These are phyloP conservation scores for Deakozyma indianensis DNA, from an alignment of 805 yeast species.

Conservation along the genomic window DNA sequence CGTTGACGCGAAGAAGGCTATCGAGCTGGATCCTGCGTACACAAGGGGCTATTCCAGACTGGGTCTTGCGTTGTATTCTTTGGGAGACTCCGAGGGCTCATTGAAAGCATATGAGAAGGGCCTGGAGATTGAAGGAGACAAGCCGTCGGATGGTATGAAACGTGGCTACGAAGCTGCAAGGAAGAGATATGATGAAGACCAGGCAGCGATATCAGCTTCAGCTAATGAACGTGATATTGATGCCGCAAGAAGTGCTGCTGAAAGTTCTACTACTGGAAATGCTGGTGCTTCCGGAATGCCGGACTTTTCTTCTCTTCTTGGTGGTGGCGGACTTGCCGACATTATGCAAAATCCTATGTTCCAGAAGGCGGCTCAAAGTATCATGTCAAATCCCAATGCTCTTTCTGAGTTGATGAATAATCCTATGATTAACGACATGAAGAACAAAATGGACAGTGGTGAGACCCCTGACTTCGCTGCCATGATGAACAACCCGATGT, in stretches of 20 bases:
- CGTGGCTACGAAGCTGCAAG: constrained; percentile 91
- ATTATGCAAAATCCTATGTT: constrained; percentile 84
- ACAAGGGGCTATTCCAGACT: constrained; percentile 91
- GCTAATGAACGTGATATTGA: constrained; percentile 17
- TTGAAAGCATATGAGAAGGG: constrained; percentile 85
- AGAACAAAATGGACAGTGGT: constrained; percentile 61
- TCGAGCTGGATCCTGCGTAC: constrained; percentile 60
- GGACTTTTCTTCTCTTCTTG: constrained; percentile 21
- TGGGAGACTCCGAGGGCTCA: constrained; percentile 83
- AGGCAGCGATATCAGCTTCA: no score
- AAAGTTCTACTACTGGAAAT: neutral
- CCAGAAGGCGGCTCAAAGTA: constrained; percentile 74
- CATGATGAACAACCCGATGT: constrained; percentile 68
- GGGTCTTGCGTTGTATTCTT: constrained; percentile 88
- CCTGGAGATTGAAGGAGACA: constrained; percentile 71
- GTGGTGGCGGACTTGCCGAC: constrained; percentile 52
- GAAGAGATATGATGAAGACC: constrained; percentile 67
- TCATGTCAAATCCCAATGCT: constrained; percentile 79
- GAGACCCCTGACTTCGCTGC: constrained; percentile 47
- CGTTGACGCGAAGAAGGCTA: constrained; percentile 71
- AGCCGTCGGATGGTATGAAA: constrained; percentile 77
- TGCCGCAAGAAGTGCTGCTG: constrained; percentile 16
- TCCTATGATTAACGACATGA: constrained; percentile 76
- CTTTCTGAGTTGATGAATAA: constrained; percentile 60
- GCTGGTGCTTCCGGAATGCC: constrained; percentile 16